Conservation (phyloP, 2,329 filamentous ascomycete species). For the Diaporthe citri region DNA sequence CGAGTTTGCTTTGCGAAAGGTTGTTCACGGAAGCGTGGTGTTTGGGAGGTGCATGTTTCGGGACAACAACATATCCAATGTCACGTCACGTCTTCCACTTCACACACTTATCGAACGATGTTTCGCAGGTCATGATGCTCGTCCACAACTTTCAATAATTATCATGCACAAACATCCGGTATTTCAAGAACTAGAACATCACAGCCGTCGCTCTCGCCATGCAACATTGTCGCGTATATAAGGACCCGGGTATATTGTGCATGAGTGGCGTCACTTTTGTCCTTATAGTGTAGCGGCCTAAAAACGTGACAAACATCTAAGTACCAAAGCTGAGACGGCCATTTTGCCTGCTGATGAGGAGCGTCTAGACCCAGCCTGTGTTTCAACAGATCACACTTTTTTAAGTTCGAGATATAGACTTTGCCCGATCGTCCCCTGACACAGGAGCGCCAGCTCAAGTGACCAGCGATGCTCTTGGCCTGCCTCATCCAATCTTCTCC, state of each 20-base stretch:
- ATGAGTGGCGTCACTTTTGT: too few relatives aligned
- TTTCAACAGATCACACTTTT: not conserved
- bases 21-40: not conserved
- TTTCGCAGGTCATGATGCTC: not conserved
- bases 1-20: not conserved
- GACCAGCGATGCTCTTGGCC: not conserved
- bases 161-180: fast-evolving
- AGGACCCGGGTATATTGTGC: too few relatives aligned
- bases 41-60: not conserved
- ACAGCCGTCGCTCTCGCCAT: not conserved
- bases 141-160: not conserved
- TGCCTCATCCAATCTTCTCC: constrained; percentile 5
- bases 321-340: not conserved
- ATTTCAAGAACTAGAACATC: not conserved
- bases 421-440: constrained; percentile 1
- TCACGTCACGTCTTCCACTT: not conserved
- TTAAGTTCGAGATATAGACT: not conserved
- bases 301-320: too few relatives aligned
- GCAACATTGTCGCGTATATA: too few relatives aligned
- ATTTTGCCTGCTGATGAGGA: not conserved
- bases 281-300: too few relatives aligned
- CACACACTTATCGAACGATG: not conserved
- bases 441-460: not conserved
- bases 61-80: not conserved
- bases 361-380: not conserved